These are phyloP conservation scores for Areca catechu DNA, from an alignment of 176 grass and related monocot species.

Conservation along the genomic window DNA sequence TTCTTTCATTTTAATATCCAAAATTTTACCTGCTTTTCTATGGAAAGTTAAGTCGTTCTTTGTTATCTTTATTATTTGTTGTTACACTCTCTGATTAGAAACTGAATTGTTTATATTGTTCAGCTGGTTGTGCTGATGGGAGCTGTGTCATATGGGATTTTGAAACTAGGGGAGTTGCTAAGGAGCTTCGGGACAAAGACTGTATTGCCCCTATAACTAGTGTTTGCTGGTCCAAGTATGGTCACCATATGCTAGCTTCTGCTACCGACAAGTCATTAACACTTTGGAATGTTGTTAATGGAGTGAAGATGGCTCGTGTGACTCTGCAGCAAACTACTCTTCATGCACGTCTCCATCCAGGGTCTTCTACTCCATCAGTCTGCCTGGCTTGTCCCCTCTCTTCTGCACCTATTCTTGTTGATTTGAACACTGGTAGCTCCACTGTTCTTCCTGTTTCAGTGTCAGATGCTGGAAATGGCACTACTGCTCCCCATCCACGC, in stretches of 20 bases:
- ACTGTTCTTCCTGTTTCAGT: slow-evolving; percentile 78
- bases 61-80: no score
- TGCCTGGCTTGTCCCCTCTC: slow-evolving; percentile 95
- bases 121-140: slow-evolving; percentile 95
- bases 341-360: slow-evolving; percentile 72
- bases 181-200: slow-evolving; percentile 79
- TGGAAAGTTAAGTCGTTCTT: no score
- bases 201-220: slow-evolving; percentile 88
- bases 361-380: slow-evolving; percentile 43
- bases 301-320: slow-evolving; percentile 64
- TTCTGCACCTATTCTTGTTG: slow-evolving; percentile 88
- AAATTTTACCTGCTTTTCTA: no score
- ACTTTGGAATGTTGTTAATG: slow-evolving; percentile 78
- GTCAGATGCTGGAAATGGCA: slow-evolving; percentile 40
- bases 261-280: slow-evolving; percentile 90
- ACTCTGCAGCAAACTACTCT: slow-evolving; percentile 94
- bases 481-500: slow-evolving; percentile 39
- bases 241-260: slow-evolving; percentile 88
- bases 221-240: slow-evolving; percentile 81
- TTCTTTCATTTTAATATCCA: no score
- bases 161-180: slow-evolving; percentile 91
- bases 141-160: slow-evolving; percentile 98
- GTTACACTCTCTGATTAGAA: background rate
- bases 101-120: slow-evolving; percentile 10
- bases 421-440: slow-evolving; percentile 70